phyloP scores from a whole-genome alignment of 257 asterid genomes.

The Plectranthus barbatus region DNA sequence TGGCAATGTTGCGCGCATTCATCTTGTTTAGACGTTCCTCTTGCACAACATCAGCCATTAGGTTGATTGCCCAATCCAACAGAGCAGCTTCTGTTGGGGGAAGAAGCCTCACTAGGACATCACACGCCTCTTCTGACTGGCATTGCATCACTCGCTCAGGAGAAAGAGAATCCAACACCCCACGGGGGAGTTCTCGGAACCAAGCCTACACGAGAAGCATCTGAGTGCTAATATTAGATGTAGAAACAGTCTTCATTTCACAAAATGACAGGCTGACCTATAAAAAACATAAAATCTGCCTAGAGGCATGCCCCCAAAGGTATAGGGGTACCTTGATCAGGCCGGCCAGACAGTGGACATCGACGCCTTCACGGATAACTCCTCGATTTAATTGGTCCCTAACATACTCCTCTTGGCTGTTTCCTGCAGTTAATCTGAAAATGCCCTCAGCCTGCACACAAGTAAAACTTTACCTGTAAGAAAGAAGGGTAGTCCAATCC shows the following conservation, averaged over 20 bases:
- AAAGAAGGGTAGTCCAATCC: background rate
- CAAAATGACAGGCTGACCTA: too few relatives aligned
- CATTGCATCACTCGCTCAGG: constrained; percentile 90
- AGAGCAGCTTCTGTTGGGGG: constrained; percentile 78
- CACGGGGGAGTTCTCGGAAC: constrained; percentile 95
- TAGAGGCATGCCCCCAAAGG: background rate
- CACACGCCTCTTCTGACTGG: constrained; percentile 79
- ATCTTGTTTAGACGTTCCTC: constrained; percentile 72
- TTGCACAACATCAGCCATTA: constrained; percentile 94
- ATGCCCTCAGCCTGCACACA: constrained; percentile 90
- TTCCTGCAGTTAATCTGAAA: constrained; percentile 91
- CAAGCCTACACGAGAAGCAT: constrained; percentile 37
- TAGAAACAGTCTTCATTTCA: too few relatives aligned
- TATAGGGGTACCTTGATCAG: constrained; percentile 67
- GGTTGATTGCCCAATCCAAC: constrained; percentile 83
- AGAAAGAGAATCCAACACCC: constrained; percentile 84
- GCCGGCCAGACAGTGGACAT: constrained; percentile 95
- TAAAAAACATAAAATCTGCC: too few relatives aligned
- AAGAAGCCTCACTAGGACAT: constrained; percentile 58
- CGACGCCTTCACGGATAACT: constrained; percentile 74
- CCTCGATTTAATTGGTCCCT: constrained; percentile 89
- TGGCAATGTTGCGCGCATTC: too few relatives aligned
- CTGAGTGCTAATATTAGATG: too few relatives aligned
- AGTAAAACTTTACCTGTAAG: constrained; percentile 10
- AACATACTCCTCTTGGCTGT: constrained; percentile 94